phyloP scores from a whole-genome alignment of 805 yeast species.

The Barnettozyma vustinii region DNA sequence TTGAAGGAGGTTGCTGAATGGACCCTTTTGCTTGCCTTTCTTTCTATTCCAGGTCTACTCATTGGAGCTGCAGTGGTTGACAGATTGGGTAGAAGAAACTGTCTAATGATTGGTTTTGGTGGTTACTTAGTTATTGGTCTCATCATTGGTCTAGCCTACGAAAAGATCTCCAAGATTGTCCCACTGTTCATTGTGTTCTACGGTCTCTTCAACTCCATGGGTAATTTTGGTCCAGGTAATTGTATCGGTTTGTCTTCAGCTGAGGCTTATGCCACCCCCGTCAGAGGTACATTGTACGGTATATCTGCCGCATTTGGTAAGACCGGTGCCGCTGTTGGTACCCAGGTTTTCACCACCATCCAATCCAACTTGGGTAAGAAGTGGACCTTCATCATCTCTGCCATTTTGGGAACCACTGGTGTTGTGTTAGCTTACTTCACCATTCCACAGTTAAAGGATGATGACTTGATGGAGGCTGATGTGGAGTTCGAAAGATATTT shows the following conservation, averaged over 20 bases:
- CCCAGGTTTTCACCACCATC: slow-evolving; percentile 66
- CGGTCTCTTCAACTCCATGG: slow-evolving; percentile 64
- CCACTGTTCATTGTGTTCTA: slow-evolving; percentile 66
- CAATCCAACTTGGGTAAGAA: slow-evolving; percentile 54
- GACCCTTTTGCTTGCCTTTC: slow-evolving; percentile 59
- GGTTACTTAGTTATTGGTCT: slow-evolving; percentile 71
- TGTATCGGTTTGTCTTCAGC: slow-evolving; percentile 63
- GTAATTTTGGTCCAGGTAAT: slow-evolving; percentile 78
- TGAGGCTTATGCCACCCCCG: slow-evolving; percentile 70
- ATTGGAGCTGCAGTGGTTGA: slow-evolving; percentile 65
- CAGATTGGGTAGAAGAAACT: slow-evolving; percentile 63
- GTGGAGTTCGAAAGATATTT: slow-evolving; percentile 55
- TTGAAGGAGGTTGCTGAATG: slow-evolving; percentile 64
- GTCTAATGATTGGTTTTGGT: slow-evolving; percentile 62
- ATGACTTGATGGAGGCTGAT: slow-evolving; percentile 64
- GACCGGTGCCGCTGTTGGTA: slow-evolving; percentile 82
- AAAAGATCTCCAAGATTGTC: slow-evolving; percentile 48
- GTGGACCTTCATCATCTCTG: slow-evolving; percentile 81
- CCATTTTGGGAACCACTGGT: slow-evolving; percentile 64
- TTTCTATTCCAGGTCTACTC: slow-evolving; percentile 69
- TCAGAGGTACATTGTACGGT: slow-evolving; percentile 73
- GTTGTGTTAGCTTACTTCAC: slow-evolving; percentile 47
- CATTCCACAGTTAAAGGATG: slow-evolving; percentile 61
- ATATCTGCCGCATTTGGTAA: slow-evolving; percentile 76
- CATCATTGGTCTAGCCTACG: slow-evolving; percentile 61